A percentile compares a stretch with the other conserved stretches of the same genome.
phyloP scores from a whole-genome alignment of 805 yeast species.

The Hanseniaspora hatyaiensis region DNA sequence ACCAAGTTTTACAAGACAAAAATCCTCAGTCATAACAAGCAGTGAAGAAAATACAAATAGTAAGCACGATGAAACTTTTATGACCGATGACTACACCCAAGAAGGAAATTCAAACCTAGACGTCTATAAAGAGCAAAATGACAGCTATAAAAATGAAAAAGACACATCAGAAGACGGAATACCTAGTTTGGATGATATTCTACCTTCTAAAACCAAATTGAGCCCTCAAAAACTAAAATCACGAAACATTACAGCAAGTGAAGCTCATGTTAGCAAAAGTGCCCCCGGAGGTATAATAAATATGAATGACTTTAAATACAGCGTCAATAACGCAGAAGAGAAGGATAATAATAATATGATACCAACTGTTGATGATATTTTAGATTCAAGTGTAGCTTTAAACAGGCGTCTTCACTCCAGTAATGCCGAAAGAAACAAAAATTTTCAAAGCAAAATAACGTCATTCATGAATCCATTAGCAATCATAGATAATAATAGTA shows the following conservation, averaged over 20 bases:
- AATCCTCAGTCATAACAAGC: no score
- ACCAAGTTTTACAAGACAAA: neutral
- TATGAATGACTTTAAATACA: no score
- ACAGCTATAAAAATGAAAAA: neutral
- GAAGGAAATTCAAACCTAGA: conserved; percentile 7
- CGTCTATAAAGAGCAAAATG: neutral
- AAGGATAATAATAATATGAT: no score
- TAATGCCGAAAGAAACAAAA: neutral
- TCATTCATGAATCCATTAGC: conserved; percentile 8
- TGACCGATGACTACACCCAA: neutral
- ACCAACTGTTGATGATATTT: no score
- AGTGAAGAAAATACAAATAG: neutral
- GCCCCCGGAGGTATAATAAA: no score
- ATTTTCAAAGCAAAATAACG: conserved; percentile 11
- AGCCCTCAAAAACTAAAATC: no score
- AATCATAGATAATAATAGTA: neutral
- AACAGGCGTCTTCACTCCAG: no score
- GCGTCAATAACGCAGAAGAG: no score
- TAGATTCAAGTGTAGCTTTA: no score
- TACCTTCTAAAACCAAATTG: no score
- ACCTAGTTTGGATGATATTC: neutral
- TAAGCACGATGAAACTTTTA: neutral
- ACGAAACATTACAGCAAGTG: no score
- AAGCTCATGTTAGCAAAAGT: no score
- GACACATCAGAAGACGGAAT: neutral